These are phyloP conservation scores for Sugiyamaella valdiviana DNA, from an alignment of 805 yeast genomes.

Conservation along the genomic window DNA sequence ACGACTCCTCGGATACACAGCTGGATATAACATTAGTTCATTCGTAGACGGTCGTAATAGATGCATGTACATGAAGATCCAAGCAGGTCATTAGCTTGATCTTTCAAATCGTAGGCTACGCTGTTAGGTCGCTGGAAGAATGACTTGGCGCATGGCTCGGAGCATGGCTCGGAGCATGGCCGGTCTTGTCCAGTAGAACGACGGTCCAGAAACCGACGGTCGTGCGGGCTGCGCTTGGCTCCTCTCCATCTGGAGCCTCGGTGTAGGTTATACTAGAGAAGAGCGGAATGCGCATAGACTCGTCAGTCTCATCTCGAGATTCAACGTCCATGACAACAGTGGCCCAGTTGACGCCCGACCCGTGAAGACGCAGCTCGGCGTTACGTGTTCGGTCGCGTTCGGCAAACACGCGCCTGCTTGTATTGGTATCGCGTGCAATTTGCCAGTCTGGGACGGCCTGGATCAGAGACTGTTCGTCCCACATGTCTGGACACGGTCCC, in stretches of 20 bases:
- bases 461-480: constrained; percentile 23
- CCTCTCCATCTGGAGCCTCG: constrained; percentile 6
- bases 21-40: too few relatives aligned
- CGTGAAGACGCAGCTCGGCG: constrained; percentile 12
- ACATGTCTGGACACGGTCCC: constrained; percentile 20
- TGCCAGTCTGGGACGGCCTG: constrained; percentile 22
- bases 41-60: too few relatives aligned
- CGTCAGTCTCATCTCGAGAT: background rate
- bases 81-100: too few relatives aligned
- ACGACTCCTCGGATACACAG: too few relatives aligned
- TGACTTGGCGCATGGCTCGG: background rate
- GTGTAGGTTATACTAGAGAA: constrained; percentile 15
- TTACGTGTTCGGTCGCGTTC: constrained; percentile 16
- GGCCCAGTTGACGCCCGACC: constrained; percentile 29
- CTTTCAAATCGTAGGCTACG: too few relatives aligned
- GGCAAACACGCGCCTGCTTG: constrained; percentile 27
- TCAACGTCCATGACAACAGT: constrained; percentile 13
- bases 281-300: constrained; percentile 9
- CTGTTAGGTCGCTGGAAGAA: too few relatives aligned
- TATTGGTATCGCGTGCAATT: constrained; percentile 24
- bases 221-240: background rate
- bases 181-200: background rate
- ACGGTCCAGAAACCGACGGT: constrained; percentile 15
- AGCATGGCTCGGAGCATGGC: background rate
- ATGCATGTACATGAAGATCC: too few relatives aligned